A percentile compares a stretch with the other conserved stretches of the same genome.
Conservation (phyloP, 2,329 filamentous ascomycete species). For the Cladosporium velox region DNA sequence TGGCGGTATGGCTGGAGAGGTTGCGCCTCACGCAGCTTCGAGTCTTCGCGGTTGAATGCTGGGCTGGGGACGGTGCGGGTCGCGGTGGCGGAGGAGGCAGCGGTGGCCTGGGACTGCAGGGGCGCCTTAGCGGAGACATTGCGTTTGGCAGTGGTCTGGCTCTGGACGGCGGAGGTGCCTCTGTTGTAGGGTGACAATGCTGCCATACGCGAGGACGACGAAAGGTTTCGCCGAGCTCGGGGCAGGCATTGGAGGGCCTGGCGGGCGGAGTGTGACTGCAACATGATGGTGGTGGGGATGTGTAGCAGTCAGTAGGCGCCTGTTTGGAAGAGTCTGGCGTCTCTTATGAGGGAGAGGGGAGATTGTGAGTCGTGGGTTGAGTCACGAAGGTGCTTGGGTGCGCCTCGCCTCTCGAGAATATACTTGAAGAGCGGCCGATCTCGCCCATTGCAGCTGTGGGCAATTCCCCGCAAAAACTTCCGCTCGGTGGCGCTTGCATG, state of each 20-base stretch:
- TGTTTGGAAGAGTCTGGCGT: constrained; percentile 5
- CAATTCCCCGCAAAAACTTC: neutral
- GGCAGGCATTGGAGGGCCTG: constrained; percentile 43
- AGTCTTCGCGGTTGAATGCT: constrained; percentile 52
- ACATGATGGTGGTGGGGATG: constrained; percentile 27
- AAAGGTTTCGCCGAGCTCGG: constrained; percentile 45
- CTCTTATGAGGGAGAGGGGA: constrained; percentile 1
- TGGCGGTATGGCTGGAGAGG: constrained; percentile 50
- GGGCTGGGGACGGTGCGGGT: constrained; percentile 47
- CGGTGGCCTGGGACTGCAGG: constrained; percentile 47
- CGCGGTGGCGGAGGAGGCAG: constrained; percentile 40
- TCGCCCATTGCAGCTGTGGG: constrained; percentile 4
- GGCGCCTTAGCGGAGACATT: constrained; percentile 45
- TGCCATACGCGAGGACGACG: constrained; percentile 41
- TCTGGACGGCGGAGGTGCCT: constrained; percentile 27
- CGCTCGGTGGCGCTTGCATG: neutral
- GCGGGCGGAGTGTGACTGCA: constrained; percentile 37
- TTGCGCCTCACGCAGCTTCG: constrained; percentile 43
- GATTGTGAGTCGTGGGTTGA: constrained; percentile 11
- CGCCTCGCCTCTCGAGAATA: neutral
- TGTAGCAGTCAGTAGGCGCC: constrained; percentile 17
- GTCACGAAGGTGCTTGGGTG: neutral
- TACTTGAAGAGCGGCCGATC: constrained; percentile 6
- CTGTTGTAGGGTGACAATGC: constrained; percentile 49
- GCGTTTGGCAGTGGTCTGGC: constrained; percentile 30